Evolutionary conservation across 305 asterid species (phyloP).

Genomic region (Petunia hybrid): DNA sequence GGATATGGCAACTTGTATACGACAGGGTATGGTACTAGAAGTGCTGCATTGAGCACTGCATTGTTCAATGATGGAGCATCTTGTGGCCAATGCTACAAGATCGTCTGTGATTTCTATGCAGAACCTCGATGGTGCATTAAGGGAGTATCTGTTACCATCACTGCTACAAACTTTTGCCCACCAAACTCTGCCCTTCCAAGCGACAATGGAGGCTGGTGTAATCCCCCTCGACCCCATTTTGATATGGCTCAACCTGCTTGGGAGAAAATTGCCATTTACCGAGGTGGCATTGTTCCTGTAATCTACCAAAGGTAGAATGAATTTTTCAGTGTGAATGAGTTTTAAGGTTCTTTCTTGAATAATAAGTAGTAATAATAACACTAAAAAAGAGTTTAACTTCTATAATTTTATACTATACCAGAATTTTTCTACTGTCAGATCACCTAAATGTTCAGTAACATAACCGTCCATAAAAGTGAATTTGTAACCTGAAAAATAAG

Average conservation of each 20-base stretch:
- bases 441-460: too few relatives aligned
- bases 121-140: conserved; percentile 29
- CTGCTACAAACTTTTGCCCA: conserved; percentile 33
- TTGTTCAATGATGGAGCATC: conserved; percentile 25
- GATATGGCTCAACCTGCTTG: conserved; percentile 36
- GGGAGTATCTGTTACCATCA: conserved; percentile 24
- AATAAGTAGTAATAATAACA: not conserved
- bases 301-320: conserved; percentile 25
- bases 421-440: too few relatives aligned
- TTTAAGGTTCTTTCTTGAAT: too few relatives aligned
- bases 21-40: conserved; percentile 25
- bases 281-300: conserved; percentile 31
- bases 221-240: conserved; percentile 28
- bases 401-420: too few relatives aligned
- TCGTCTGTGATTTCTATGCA: conserved; percentile 19
- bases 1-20: conserved; percentile 27
- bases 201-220: conserved; percentile 33
- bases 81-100: conserved; percentile 32
- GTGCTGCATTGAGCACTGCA: conserved; percentile 22
- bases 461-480: too few relatives aligned
- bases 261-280: conserved; percentile 30
- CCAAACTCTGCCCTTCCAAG: conserved; percentile 31
- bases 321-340: not conserved
- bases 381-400: not conserved
- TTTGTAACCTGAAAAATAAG: not conserved